These are phyloP conservation scores for Zygotorulaspora sp. DNA, from an alignment of 805 yeast species.

Conservation along the genomic window DNA sequence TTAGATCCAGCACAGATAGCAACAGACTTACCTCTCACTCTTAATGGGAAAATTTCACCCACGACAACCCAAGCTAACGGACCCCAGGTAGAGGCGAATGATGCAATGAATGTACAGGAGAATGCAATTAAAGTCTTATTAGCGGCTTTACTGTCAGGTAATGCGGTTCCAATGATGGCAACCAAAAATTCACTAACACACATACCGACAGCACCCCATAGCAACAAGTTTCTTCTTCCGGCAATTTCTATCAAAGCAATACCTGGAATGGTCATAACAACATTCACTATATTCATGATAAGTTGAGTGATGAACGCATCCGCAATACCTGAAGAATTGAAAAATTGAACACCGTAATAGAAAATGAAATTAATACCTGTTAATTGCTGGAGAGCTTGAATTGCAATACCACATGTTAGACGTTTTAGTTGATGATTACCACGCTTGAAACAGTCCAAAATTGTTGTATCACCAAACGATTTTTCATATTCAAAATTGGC, in stretches of 20 bases:
- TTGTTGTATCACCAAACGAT: slow-evolving; percentile 60
- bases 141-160: slow-evolving; percentile 41
- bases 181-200: slow-evolving; percentile 53
- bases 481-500: slow-evolving; percentile 58
- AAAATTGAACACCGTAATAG: slow-evolving; percentile 61
- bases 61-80: slow-evolving; percentile 64
- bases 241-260: slow-evolving; percentile 49
- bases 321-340: slow-evolving; percentile 54
- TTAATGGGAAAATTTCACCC: slow-evolving; percentile 67
- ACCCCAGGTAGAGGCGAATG: slow-evolving; percentile 76
- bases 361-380: slow-evolving; percentile 66
- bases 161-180: slow-evolving; percentile 38
- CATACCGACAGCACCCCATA: slow-evolving; percentile 50
- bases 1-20: slow-evolving; percentile 61
- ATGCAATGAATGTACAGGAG: slow-evolving; percentile 66
- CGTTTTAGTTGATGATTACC: slow-evolving; percentile 50
- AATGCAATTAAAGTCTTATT: slow-evolving; percentile 70
- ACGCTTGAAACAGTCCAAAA: slow-evolving; percentile 62
- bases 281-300: slow-evolving; percentile 56
- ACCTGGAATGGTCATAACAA: slow-evolving; percentile 51
- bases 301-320: slow-evolving; percentile 59
- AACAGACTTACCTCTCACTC: slow-evolving; percentile 58
- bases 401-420: slow-evolving; percentile 49
- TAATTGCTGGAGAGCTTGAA: slow-evolving; percentile 65
- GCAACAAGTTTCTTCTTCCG: slow-evolving; percentile 48